Percentiles rank a stretch among this genome's conserved stretches.
phyloP scores from a whole-genome alignment of 2,329 filamentous ascomycete species.

The Mariannaea sp. region DNA sequence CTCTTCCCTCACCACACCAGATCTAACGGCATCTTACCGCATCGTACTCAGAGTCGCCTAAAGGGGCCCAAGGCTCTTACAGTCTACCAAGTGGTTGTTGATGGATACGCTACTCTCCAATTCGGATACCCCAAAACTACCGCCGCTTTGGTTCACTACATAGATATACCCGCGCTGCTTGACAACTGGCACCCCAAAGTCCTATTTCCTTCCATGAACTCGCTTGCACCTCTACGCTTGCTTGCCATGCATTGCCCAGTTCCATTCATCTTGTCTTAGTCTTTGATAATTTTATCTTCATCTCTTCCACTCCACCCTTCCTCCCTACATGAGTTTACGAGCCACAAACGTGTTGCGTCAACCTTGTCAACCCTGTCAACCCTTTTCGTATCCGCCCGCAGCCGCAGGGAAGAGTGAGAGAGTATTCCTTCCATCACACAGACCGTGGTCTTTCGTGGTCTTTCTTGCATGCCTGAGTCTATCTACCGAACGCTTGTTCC shows the following conservation, averaged over 20 bases:
- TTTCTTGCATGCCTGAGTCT: constrained; percentile 16
- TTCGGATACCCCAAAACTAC: constrained; percentile 6
- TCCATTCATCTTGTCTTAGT: constrained; percentile 2
- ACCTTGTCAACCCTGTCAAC: not conserved
- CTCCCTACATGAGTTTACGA: not conserved
- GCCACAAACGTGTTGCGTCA: not conserved
- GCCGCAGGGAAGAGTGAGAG: constrained; percentile 4
- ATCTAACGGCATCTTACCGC: constrained; percentile 27
- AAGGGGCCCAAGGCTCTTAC: constrained; percentile 9
- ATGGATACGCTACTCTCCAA: constrained; percentile 17
- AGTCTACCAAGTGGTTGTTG: not conserved
- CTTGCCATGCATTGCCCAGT: constrained; percentile 1
- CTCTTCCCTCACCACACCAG: constrained; percentile 32
- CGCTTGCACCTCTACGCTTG: not conserved
- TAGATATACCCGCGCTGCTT: constrained; percentile 1
- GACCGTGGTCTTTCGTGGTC: too few species aligned
- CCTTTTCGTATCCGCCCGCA: not conserved
- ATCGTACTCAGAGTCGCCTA: constrained; percentile 19
- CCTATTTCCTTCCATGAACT: constrained; percentile 11
- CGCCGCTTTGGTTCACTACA: not conserved
- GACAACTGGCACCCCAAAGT: constrained; percentile 20
- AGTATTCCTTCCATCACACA: constrained; percentile 3
- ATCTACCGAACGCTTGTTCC: constrained; percentile 21
- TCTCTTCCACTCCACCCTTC: not conserved
- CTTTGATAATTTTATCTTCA: not conserved